Evolutionary conservation across 2,329 filamentous ascomycete genomes (phyloP), one percentile per base, ranked within the genome.

Genomic region (Pseudocercospora vitis): DNA sequence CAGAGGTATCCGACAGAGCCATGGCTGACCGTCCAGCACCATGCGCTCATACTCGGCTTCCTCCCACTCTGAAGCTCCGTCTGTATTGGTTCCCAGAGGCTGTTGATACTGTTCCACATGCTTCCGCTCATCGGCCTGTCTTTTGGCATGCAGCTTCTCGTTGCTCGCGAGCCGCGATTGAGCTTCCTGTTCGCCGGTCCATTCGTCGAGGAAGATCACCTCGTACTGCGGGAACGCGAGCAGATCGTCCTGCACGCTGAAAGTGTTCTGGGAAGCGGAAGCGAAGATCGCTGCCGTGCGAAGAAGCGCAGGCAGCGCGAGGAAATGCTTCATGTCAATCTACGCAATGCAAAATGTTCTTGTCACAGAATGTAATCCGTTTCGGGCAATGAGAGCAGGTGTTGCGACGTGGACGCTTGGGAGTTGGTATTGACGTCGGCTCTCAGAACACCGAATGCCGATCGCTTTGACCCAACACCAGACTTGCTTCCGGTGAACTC

Each of bases 171-270:
- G 74, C 3, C 86, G 78, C 4, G 79, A 74, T 19, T 83, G 76
- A 4, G 88, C 90, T 53, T 89, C 85, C 28, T 80, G 72, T 62
- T 91, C 85, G 24, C 85, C 81, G 42, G 95, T 81, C 68, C 84
- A 88, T 9, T 83, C 78, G 46, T 68, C 63, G 31, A 90, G 81
- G 6, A 86, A 82, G 31, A 86, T 74, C 23, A 96, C 80, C 67
- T 94, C 87, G 68, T 88, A 96, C 86, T 96, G 69, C 8, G 91
- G 91, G 72, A 87, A 90, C 14, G 90, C 90, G 52, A 95, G 80
- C 48, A 96, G 72, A 69, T 96, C 91, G 68, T 95, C 89, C 66
- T 94, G 85, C 52, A 95, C 88, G 74, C 86, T 95, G 76, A 96
- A 96, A 16, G 78, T 73, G 61, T 79, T 79, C 64, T 81, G 63